Base-by-base conservation (phyloP, 257 asterid species). In the Pogostemon cablin region DNA sequence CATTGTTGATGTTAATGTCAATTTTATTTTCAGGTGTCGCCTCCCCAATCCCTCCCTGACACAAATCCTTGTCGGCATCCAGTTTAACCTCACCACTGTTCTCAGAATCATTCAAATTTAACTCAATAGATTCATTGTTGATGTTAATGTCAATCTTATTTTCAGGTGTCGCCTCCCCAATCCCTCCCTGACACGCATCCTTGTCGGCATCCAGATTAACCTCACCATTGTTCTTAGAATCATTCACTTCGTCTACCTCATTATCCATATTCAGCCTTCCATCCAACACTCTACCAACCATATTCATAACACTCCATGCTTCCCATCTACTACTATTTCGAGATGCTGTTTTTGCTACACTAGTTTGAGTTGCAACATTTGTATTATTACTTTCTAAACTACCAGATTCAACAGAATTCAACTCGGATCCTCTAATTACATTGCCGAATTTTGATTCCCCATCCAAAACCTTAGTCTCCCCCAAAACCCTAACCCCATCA, bases 401-500 rank as follows among this genome's bases (percentile, higher is more conserved):
- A 53, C 80, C 65, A 58, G 68, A 42, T 62, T 64, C 72, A 41
- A 39, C 65, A 75, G 42, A 40, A 32, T 64, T 47, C 73, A 65
- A 6, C 49, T 68, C 75, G 62, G 20, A 57, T 49, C 54, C 69
- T 52, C 68, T 57, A 79, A 49, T 72, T 68, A 58, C 72, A 65
- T 3, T 17, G 11, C 63, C 71, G 35, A 47, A 7, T 8, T 35
- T 65, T 3, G 67, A 61, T 17, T 52, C 81, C 67, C 69, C 79
- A 55, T 12, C 77, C 71, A 35, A 47, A 81, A 41, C 75, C 78
- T 67, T 20, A 67, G 35, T 11, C 71, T 69, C 79, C 81, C 62
- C 79, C 61, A 62, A 74, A 86, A 79, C 90, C 88, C 87, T 73
- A 77, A 47, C 75, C 75, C 84, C 84, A 64, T 69, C 88, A 43